Base-by-base conservation (phyloP, 805 yeast species). In the Hanseniaspora guilliermondii region DNA sequence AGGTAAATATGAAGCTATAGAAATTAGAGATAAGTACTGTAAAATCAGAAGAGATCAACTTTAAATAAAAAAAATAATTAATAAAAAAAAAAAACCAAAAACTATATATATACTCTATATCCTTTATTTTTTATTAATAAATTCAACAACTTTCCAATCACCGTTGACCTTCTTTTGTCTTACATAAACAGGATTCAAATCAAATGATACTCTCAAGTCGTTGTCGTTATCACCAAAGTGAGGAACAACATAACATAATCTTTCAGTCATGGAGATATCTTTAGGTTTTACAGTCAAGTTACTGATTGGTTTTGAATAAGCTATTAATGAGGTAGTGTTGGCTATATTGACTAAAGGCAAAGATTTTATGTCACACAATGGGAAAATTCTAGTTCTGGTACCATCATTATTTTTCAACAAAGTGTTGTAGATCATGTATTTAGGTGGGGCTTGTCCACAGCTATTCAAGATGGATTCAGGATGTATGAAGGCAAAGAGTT, bases 1-100 rank as follows among this genome's bases (percentile, higher is more conserved):
- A 66, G 99, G 99, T 46, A 83, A 87, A 3, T 93, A 93, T 64
- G 96, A 89, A 67, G 97, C 97, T 6, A 77, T 87, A 44, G 88
- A 83, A 63, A 79, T 93, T n/a, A 78, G 79, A 45, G 99, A 93
- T 69, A 83, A 85, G 8, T 84, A 71, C 67, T 93, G 99, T 73
- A 70, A 65, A 52, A 74, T 75, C 14, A 70, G 73, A 60, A 73
- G 71, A 54, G 73, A 72, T 27, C 7, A 33, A 5, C 12, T 46
- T 35, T 46, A 32, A 39, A 16, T 19, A 42, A 17, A 41, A 14
- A 32, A 1, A 16, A 7, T 6, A 3, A 30, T 38, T n/a, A 9
- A 24, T 49, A 6, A 33, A 40, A 17, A 41, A 35, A 30, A 17
- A 35, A 17, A 36, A 24, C 21, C 17, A 39, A 2, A 16, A 24